Evolutionary conservation across 495 filamentous ascomycete genomes (phyloP), one percentile per base, ranked within the genome.

Genomic region (Poronia punctata): DNA sequence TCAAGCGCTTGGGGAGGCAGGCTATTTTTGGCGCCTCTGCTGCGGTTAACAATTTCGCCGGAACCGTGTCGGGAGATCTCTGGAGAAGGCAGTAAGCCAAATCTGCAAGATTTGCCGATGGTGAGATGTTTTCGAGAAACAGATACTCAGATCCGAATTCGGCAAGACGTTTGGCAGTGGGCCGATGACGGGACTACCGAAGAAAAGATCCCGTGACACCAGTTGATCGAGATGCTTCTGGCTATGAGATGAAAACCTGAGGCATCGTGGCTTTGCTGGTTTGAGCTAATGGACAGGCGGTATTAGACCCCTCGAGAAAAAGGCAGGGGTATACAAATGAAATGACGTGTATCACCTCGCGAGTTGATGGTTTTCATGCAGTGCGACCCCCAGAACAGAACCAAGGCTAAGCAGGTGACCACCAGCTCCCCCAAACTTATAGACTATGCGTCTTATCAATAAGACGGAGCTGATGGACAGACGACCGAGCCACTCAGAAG

Each of bases 261-360:
- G 29, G 30, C 31, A 46, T 40, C 29, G 17, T 29, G 27, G 19
- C 21, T 15, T 28, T 31, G 5, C 19, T 39, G 45, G 45, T 45
- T 41, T 31, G 42, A 20, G 39, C 29, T 29, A 46, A 45, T 28
- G 17, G 34, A 44, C 29, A 48, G 35, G 45, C 32, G 18, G 39
- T 35, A 14, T 41, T 30, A 29, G 24, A 50, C 31, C 11, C 48
- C 31, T 43, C 27, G 33, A 25, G 27, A 19, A 23, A 34, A 18
- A 43, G 46, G 53, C 41, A 19, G 26, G 23, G 15, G 23, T 26
- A 21, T 21, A 19, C 22, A 35, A 23, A 20, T 23, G 21, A 14
- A 18, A 34, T 30, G 21, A 29, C 17, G 14, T 38, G 27, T 21
- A 15, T 17, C 16, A 38, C 34, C 26, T 27, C 15, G 18, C 21